Conservation (phyloP, 305 asterid species). For the Fraxinus dipetala region DNA sequence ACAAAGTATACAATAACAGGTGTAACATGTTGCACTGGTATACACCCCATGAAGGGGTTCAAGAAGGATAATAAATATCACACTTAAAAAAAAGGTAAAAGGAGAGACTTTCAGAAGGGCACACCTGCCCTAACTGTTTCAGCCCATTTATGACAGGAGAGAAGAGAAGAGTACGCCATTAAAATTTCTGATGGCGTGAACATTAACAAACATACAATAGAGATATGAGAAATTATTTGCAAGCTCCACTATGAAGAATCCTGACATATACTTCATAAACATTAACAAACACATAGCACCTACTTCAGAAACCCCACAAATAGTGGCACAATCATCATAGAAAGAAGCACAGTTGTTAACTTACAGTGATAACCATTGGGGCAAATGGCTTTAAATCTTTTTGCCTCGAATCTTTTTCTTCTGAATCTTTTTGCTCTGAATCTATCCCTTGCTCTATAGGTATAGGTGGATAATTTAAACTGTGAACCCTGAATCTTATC, state of each 20-base stretch:
- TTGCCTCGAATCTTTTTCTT: conserved; percentile 11
- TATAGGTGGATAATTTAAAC: conserved; percentile 57
- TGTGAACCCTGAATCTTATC: conserved; percentile 76
- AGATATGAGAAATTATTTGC: not conserved
- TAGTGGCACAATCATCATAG: not conserved
- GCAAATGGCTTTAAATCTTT: conserved; percentile 61
- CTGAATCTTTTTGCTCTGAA: conserved; percentile 24
- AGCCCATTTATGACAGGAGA: not conserved
- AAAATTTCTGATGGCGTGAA: not conserved
- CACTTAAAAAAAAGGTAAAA: not conserved
- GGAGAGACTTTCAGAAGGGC: not conserved
- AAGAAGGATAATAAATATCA: not conserved
- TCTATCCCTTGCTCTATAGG: conserved; percentile 54
- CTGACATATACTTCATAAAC: not conserved
- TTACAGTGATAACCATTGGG: conserved; percentile 81
- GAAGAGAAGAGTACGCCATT: not conserved
- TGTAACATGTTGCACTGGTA: not conserved
- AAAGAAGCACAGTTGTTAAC: conserved; percentile 21
- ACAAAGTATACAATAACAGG: not conserved
- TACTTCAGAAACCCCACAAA: conserved; percentile 8
- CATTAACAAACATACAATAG: not conserved
- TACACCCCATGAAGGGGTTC: not conserved
- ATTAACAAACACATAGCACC: not conserved
- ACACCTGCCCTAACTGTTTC: not conserved
- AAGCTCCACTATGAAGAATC: not conserved